Percentiles rank a stretch among this genome's conserved stretches.
Evolutionary conservation across 805 yeast genomes (phyloP).

Genomic region (Suhomyces sp.): DNA sequence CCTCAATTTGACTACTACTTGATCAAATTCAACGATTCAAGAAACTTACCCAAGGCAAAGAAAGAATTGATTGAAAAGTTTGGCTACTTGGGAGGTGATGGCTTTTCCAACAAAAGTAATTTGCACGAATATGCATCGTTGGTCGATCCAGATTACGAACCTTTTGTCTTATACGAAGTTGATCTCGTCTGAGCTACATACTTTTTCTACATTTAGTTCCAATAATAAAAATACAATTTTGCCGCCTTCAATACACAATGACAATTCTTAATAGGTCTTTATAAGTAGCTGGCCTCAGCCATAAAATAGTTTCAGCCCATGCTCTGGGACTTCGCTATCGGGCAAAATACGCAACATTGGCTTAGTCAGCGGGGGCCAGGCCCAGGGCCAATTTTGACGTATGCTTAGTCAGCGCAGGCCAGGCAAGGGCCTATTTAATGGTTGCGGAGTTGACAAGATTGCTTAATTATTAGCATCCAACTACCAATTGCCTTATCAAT

Average conservation of each 20-base stretch:
- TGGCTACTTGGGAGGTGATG: conserved; percentile 91
- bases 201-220: conserved; percentile 3
- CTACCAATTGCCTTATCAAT: not conserved
- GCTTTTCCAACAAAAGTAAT: conserved; percentile 67
- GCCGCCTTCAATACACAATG: not conserved
- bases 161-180: conserved; percentile 78
- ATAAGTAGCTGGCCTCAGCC: no score
- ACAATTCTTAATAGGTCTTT: not conserved
- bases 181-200: conserved; percentile 25
- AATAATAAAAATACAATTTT: not conserved
- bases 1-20: conserved; percentile 71
- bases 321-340: not conserved
- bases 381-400: not conserved
- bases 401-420: no score
- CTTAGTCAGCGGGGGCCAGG: not conserved
- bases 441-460: not conserved
- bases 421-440: no score
- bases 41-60: conserved; percentile 55
- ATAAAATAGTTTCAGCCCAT: not conserved
- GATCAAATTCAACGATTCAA: conserved; percentile 41
- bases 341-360: not conserved
- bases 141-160: conserved; percentile 94
- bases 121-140: conserved; percentile 86
- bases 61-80: conserved; percentile 68
- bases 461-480: not conserved